Evolutionary conservation across 2,329 filamentous ascomycete genomes (phyloP).

Genomic region (Aspergillus persii): DNA sequence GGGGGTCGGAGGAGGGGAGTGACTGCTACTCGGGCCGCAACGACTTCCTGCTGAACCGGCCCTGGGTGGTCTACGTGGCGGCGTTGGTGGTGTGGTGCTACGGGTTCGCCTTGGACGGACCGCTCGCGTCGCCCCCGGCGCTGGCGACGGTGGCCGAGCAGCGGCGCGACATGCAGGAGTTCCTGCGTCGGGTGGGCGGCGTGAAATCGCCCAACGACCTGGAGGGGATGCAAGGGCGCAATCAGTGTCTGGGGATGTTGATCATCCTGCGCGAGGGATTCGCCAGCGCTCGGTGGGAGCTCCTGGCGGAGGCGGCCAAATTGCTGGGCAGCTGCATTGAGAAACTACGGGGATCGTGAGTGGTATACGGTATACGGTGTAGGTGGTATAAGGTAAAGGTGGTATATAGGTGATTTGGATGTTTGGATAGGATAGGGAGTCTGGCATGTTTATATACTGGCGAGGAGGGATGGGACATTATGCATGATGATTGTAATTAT

Average conservation of each 20-base stretch:
- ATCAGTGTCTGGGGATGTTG: constrained; percentile 76
- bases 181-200: constrained; percentile 69
- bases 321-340: constrained; percentile 78
- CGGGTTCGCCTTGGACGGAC: constrained; percentile 83
- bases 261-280: constrained; percentile 81
- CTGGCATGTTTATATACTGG: not conserved
- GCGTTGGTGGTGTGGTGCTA: constrained; percentile 93
- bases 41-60: constrained; percentile 84
- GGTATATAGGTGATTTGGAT: not conserved
- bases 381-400: too few species aligned
- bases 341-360: constrained; percentile 42
- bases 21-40: constrained; percentile 74
- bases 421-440: not conserved
- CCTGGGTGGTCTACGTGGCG: constrained; percentile 95
- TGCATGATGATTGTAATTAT: not conserved
- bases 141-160: constrained; percentile 64
- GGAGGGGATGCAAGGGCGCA: constrained; percentile 69
- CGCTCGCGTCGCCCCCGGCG: constrained; percentile 53
- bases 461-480: not conserved
- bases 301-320: constrained; percentile 81
- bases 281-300: constrained; percentile 80
- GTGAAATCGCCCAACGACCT: constrained; percentile 76
- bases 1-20: constrained; percentile 38
- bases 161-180: constrained; percentile 74
- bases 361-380: too few species aligned